Base-by-base conservation (phyloP, 768 basidiomycete genomes). In the Pleurotus djamor region DNA sequence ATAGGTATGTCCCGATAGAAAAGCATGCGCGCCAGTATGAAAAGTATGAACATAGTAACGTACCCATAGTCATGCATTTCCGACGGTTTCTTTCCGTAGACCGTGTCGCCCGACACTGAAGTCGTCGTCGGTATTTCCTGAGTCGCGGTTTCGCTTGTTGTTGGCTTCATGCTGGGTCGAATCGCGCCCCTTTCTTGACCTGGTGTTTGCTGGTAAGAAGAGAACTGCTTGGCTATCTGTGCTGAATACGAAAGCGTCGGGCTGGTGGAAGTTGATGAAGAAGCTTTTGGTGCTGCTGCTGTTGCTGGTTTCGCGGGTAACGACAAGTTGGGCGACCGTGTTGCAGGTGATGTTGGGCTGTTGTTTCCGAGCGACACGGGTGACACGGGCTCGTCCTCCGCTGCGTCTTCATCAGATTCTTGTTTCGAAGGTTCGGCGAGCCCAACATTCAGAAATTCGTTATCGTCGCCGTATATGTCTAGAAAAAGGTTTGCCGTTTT, bases 51-150 rank as follows among this genome's bases (percentile, higher is more conserved):
- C 34, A 44, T 35, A 48, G 2, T 58, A 60, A 78, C 90, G 88
- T 81, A 92, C 90, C 90, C 90, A 79, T 86, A 85, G 69, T 92
- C 90, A 61, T 88, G 86, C 87, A 88, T 88, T 69, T 91, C 89
- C 16, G 83, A 83, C 7, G 85, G 85, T 63, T 86, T 82, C 66
- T 87, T 79, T 14, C 83, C 79, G 68, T 81, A 80, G 12, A 83
- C 76, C 49, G 74, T 76, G 57, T 79, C 74, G 35, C 66, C 60
- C 1, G 66, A 64, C 5, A 63, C 52, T 14, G 63, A 35, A 28
- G 65, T 68, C 54, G 71, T 68, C 16, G 70, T 61, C 12, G 70
- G 52, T n/a, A 69, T 66, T 44, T 74, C 71, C 52, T 74, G 76
- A 28, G 21, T 28, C 21, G 21, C 21, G 9, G 77, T 75, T 28